Conservation (phyloP, 1,284 basidiomycete genomes). For the Amylostereum areolatum region DNA sequence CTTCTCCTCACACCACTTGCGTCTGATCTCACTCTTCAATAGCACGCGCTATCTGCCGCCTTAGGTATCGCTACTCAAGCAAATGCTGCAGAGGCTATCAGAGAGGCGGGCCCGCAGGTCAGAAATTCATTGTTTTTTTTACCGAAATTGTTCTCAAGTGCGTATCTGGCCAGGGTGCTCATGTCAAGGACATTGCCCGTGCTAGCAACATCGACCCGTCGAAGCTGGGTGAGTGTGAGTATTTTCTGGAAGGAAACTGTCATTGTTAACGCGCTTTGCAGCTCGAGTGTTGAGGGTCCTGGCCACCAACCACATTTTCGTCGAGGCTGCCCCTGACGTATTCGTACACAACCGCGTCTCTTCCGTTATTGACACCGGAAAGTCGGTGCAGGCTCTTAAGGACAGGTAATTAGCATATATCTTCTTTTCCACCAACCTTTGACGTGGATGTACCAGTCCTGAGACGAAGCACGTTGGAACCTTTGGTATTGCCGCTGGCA, state of each 20-base stretch:
- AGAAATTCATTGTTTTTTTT: neutral
- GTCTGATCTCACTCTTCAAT: neutral
- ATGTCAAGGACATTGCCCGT: slow-evolving; percentile 29
- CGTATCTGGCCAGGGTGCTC: slow-evolving; percentile 22
- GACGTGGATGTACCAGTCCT: slow-evolving; percentile 8
- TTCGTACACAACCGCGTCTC: slow-evolving; percentile 39
- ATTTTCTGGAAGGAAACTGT: neutral
- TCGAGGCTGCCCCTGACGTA: slow-evolving; percentile 33
- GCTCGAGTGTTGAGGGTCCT: slow-evolving; percentile 34
- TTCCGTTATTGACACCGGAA: slow-evolving; percentile 33
- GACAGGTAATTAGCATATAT: slow-evolving; percentile 20
- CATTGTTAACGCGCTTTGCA: slow-evolving; percentile 7
- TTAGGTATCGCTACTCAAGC: neutral
- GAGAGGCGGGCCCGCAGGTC: neutral
- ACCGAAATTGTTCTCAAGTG: neutral
- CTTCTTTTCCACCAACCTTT: slow-evolving; percentile 7
- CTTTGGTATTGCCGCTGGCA: neutral
- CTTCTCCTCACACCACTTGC: neutral
- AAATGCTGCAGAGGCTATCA: neutral
- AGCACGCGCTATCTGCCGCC: neutral
- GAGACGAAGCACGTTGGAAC: neutral
- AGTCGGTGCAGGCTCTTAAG: slow-evolving; percentile 24
- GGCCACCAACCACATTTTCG: slow-evolving; percentile 34
- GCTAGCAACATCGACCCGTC: slow-evolving; percentile 21
- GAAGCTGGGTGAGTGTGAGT: slow-evolving; percentile 24